Evolutionary conservation across 192 early-diverging fungal species (phyloP), one percentile per base, ranked within the genome.

Genomic region (Neocallimastix lanati): DNA sequence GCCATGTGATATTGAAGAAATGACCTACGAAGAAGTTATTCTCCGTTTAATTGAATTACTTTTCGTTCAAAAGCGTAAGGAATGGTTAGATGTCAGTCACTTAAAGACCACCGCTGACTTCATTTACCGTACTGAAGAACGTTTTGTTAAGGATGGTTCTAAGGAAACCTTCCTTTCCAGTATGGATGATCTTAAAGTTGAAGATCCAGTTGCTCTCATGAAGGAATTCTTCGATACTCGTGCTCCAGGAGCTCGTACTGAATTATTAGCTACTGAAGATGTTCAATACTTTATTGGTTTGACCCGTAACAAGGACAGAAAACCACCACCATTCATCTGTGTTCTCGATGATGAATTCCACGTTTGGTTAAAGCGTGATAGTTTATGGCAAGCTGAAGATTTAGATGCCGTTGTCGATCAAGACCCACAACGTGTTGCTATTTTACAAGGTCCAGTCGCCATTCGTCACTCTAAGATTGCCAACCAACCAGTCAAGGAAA

Each of bases 1-100:
- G 1, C 85, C 91, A 76, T 93, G 89, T 35, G 94, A 95, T 81
- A 84, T 98, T 78, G 90, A 93, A 81, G 93, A 95, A 67, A 97
- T 98, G 95, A 96, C 96, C 13, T 98, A 98, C 82, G 85, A 88
- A 78, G 93, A 97, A 82, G 95, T 96, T 29, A 85, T 92, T 33
- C 82, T 87, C 79, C 94, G 96, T 76, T 80, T 96, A 85, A 86
- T 96, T 18, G 92, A 93, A 84, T 89, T 95, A 28, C 82, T 96
- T 84, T 96, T 92, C 82, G 50, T 67, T n/a, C 50, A 67, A 67
- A 86, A 92, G 78, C 86, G 94, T 82, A 77, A 82, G 38, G 87
- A 92, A 30, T 98, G 96, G 96, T 91, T 95, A 76, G 91, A 94
- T 80, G 29, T 85, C 27, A 85, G 93, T 13, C 89, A 91, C 79